A percentile compares a stretch with the other conserved stretches of the same genome.
phyloP scores from a whole-genome alignment of 2,329 filamentous ascomycete species.

The Claviceps spartinae region DNA sequence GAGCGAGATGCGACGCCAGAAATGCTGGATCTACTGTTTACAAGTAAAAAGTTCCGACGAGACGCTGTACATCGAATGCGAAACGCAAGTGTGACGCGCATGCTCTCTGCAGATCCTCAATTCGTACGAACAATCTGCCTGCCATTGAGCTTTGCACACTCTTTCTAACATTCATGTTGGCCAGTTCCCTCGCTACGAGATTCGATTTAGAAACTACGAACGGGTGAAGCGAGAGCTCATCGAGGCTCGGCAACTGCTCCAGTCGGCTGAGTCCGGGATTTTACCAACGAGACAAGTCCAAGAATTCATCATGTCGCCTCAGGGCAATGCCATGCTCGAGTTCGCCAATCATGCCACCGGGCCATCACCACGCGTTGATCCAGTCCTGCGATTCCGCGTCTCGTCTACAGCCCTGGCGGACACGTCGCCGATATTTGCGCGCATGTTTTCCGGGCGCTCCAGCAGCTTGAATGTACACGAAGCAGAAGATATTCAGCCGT shows the following conservation, averaged over 20 bases:
- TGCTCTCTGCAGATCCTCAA: slow-evolving; percentile 29
- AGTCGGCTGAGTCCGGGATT: slow-evolving; percentile 27
- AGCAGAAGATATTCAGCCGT: slow-evolving; percentile 21
- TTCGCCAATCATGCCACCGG: slow-evolving; percentile 31
- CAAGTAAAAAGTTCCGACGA: slow-evolving; percentile 26
- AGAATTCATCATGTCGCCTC: slow-evolving; percentile 29
- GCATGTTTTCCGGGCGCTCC: slow-evolving; percentile 27
- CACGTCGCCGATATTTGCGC: slow-evolving; percentile 37
- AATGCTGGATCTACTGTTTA: slow-evolving; percentile 29
- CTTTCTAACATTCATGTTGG: not conserved
- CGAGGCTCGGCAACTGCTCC: slow-evolving; percentile 26
- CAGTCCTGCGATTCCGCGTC: slow-evolving; percentile 35
- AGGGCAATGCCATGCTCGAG: slow-evolving; percentile 37
- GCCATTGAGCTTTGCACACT: not conserved
- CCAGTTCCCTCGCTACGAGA: slow-evolving; percentile 30
- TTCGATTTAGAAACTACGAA: slow-evolving; percentile 34
- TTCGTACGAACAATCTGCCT: slow-evolving; percentile 20
- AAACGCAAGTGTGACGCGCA: slow-evolving; percentile 28
- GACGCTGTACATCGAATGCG: slow-evolving; percentile 32
- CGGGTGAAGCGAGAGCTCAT: slow-evolving; percentile 27
- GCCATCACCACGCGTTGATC: slow-evolving; percentile 16
- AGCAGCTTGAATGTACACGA: slow-evolving; percentile 20
- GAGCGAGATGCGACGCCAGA: slow-evolving; percentile 29
- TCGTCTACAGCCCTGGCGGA: slow-evolving; percentile 36
- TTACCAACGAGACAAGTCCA: slow-evolving; percentile 24